Percentiles rank a stretch among this genome's conserved stretches.
Evolutionary conservation across 768 basidiomycete genomes (phyloP).

Genomic region (Pleurotus giganteus): DNA sequence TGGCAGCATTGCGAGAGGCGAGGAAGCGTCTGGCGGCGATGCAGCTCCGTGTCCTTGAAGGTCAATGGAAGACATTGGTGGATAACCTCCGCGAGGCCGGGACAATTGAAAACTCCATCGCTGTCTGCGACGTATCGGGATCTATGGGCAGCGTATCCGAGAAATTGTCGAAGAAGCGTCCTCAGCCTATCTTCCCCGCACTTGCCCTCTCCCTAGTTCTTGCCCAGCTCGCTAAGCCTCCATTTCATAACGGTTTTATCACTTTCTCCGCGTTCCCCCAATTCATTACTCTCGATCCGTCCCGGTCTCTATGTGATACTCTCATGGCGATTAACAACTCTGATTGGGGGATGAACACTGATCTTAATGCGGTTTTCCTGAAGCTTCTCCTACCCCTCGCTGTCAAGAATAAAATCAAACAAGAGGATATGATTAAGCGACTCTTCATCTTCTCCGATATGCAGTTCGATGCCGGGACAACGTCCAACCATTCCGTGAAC

Average conservation of each 20-base stretch:
- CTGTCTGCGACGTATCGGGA: constrained; percentile 73
- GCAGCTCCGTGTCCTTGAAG: constrained; percentile 48
- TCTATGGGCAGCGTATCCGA: constrained; percentile 52
- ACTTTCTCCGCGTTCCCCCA: constrained; percentile 57
- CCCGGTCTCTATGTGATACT: constrained; percentile 32
- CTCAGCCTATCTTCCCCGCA: constrained; percentile 56
- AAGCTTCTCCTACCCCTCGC: constrained; percentile 64
- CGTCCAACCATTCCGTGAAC: background rate
- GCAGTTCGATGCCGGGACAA: constrained; percentile 58
- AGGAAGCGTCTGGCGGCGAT: constrained; percentile 29
- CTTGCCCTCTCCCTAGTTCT: constrained; percentile 66
- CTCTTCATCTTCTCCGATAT: constrained; percentile 78
- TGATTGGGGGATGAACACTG: constrained; percentile 58
- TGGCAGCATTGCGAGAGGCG: constrained; percentile 22
- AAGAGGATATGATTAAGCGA: constrained; percentile 73
- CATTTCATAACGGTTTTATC: constrained; percentile 66
- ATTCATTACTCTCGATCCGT: constrained; percentile 48
- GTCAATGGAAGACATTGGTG: constrained; percentile 66
- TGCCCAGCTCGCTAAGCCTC: constrained; percentile 58
- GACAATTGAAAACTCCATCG: constrained; percentile 58
- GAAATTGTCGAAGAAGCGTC: background rate
- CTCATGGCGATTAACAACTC: constrained; percentile 32
- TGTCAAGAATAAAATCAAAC: constrained; percentile 48
- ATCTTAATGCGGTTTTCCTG: constrained; percentile 60
- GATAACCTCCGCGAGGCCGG: constrained; percentile 50